Percentiles rank a stretch among this genome's conserved stretches.
Conservation (phyloP, 345 rosid species). For the Syzygium aromaticum region DNA sequence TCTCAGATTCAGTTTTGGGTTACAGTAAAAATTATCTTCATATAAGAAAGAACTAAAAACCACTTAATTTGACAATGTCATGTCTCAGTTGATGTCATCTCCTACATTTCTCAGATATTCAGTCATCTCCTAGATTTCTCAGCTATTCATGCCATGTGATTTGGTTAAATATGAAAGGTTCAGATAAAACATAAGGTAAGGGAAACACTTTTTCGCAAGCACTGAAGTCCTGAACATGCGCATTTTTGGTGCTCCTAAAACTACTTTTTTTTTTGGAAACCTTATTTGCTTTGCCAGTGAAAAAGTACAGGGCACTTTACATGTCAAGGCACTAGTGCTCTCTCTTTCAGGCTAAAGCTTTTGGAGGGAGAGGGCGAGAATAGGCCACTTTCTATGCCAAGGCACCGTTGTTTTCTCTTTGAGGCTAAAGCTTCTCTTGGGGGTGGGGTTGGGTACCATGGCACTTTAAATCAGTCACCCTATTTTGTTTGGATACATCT, state of each 20-base stretch:
- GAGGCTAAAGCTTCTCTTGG: neutral
- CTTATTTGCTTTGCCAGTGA: neutral
- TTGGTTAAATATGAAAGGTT: neutral
- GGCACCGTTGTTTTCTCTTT: neutral
- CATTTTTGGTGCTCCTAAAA: neutral
- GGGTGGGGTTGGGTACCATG: neutral
- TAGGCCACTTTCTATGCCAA: neutral
- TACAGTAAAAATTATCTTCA: neutral
- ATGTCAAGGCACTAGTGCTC: neutral
- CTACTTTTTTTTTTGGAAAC: neutral
- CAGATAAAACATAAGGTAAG: neutral
- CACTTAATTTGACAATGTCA: neutral
- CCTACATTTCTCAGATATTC: neutral
- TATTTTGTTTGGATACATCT: neutral
- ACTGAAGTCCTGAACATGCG: neutral
- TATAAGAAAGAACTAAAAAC: neutral
- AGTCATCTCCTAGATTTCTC: neutral
- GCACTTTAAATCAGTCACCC: neutral
- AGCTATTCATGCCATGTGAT: neutral
- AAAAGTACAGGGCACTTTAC: neutral
- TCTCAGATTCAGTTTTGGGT: neutral
- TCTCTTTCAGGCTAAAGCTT: slow-evolving; percentile 72
- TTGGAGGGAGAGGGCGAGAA: slow-evolving; percentile 19
- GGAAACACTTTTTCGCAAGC: neutral
- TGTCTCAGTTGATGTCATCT: neutral